Conservation (phyloP, 179 eudicot species). For the Vitellaria paradoxa region DNA sequence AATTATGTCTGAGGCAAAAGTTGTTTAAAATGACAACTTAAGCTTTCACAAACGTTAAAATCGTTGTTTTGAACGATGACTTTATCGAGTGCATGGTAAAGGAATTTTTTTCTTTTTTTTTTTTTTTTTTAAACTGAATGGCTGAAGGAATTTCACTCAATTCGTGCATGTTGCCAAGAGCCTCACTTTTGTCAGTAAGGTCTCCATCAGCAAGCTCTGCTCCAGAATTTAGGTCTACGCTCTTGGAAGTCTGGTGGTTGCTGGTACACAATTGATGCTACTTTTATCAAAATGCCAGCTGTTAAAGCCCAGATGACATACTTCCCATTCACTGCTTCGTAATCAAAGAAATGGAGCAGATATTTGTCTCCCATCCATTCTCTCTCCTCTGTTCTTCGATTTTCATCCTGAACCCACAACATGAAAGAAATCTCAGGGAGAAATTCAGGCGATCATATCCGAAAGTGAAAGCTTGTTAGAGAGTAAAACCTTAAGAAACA, state of each 20-base stretch:
- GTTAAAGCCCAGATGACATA: constrained; percentile 69
- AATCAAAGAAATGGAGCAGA: constrained; percentile 65
- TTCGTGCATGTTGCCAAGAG: too few relatives aligned
- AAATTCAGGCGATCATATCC: neutral
- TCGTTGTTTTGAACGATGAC: too few relatives aligned
- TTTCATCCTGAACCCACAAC: constrained; percentile 44
- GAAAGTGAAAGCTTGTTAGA: neutral
- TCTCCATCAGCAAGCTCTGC: constrained; percentile 15
- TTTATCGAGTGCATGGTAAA: too few relatives aligned
- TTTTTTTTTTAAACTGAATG: too few relatives aligned
- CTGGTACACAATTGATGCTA: constrained; percentile 67
- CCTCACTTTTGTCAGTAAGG: too few relatives aligned
- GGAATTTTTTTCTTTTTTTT: too few relatives aligned
- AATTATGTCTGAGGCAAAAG: too few relatives aligned
- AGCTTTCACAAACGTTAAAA: too few relatives aligned
- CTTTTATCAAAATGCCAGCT: constrained; percentile 61
- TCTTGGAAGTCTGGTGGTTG: constrained; percentile 48
- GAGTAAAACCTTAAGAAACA: constrained; percentile 72
- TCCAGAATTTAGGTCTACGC: constrained; percentile 57
- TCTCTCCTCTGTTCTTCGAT: constrained; percentile 52
- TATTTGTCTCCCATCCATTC: constrained; percentile 72
- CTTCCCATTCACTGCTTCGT: constrained; percentile 34
- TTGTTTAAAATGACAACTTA: too few relatives aligned
- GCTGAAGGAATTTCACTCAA: too few relatives aligned
- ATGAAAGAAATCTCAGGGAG: neutral